phyloP scores from a whole-genome alignment of 176 grass and related monocot species.

The Poa annua region DNA sequence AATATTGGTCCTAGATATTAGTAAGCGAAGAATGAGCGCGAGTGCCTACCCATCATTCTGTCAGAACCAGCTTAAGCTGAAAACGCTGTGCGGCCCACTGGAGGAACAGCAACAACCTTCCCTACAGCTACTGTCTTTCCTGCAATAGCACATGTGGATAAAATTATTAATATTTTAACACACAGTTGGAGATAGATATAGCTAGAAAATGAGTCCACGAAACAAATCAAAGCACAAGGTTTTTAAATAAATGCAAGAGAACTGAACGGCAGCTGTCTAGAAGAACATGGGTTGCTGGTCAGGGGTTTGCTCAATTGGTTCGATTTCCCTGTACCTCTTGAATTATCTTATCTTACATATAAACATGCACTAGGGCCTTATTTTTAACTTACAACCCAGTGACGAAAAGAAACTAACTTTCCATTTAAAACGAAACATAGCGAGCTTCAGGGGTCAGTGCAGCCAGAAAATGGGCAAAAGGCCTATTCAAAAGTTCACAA shows the following conservation, averaged over 20 bases:
- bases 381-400: too few species aligned
- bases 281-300: not conserved
- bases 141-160: constrained; percentile 40
- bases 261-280: not conserved
- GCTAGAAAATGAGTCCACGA: not conserved
- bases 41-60: constrained; percentile 38
- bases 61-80: constrained; percentile 63
- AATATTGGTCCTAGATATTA: not conserved
- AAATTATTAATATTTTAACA: not conserved
- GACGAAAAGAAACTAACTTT: too few species aligned
- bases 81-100: constrained; percentile 54
- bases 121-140: constrained; percentile 95
- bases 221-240: not conserved
- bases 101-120: constrained; percentile 78
- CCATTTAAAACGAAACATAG: not conserved
- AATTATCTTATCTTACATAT: not conserved
- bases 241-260: not conserved
- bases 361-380: too few species aligned
- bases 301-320: not conserved
- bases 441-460: not conserved
- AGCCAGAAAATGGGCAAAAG: too few species aligned
- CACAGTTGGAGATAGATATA: not conserved
- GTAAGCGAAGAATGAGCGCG: not conserved
- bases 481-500: not conserved
- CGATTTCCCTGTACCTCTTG: not conserved